These are phyloP conservation scores for Globisporangium takayamanum DNA, from an alignment of 352 stramenopile species.

Conservation along the genomic window DNA sequence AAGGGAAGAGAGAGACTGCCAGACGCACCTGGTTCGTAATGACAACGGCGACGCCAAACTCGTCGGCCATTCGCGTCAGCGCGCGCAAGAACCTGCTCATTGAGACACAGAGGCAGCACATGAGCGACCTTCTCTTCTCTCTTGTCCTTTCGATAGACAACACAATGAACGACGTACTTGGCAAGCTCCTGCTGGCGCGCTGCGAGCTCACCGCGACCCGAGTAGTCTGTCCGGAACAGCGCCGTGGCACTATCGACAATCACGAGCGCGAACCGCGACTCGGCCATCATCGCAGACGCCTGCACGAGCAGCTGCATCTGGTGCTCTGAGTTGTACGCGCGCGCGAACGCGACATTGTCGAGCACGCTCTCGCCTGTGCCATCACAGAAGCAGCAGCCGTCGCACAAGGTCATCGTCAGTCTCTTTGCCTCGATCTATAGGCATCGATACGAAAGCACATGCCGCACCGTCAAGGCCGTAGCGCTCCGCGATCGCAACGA, in stretches of 20 bases:
- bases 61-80: constrained; percentile 95
- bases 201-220: constrained; percentile 95
- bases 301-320: constrained; percentile 97
- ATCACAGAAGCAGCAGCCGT: no score
- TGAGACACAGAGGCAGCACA: constrained; percentile 29
- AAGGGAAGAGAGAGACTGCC: background rate
- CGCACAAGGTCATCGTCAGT: background rate
- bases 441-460: background rate
- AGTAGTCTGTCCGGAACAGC: constrained; percentile 99
- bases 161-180: constrained; percentile 38
- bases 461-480: constrained; percentile 92
- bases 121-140: background rate
- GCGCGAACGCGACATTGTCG: constrained; percentile 98
- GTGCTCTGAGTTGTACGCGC: constrained; percentile 99
- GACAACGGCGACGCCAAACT: constrained; percentile 97
- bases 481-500: constrained; percentile 96
- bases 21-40: constrained; percentile 87
- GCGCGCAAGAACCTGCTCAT: constrained; percentile 92
- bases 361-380: constrained; percentile 86
- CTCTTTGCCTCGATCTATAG: no score
- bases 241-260: constrained; percentile 98
- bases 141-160: background rate
- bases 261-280: constrained; percentile 93
- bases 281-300: constrained; percentile 97
- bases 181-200: constrained; percentile 88